Percentiles rank a stretch among this genome's conserved stretches.
Conservation (phyloP, 1,284 basidiomycete genomes). For the Stygiomarasmius scandens region DNA sequence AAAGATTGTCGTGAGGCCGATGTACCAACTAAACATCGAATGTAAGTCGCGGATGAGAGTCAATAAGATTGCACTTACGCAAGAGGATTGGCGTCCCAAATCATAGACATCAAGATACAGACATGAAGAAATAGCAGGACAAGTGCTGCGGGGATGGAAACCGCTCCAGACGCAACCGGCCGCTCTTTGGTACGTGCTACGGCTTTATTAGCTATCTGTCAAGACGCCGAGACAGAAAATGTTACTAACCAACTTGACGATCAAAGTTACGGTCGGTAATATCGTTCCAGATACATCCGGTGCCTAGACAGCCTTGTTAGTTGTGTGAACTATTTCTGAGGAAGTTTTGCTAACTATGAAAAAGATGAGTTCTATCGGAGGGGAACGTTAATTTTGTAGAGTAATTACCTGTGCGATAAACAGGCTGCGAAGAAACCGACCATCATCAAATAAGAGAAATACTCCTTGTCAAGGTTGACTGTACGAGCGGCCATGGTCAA, state of each 20-base stretch:
- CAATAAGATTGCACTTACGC: constrained; percentile 1
- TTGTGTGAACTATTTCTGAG: too few species aligned
- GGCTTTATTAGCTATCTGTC: too few species aligned
- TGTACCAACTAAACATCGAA: constrained; percentile 37
- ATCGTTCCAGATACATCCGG: constrained; percentile 56
- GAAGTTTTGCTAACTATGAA: too few species aligned
- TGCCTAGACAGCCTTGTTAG: too few species aligned
- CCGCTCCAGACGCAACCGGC: constrained; percentile 2
- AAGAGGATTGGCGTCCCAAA: neutral
- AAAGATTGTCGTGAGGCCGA: constrained; percentile 36
- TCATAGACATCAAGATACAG: neutral
- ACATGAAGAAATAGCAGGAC: neutral
- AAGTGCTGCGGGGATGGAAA: constrained; percentile 4
- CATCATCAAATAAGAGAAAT: too few species aligned
- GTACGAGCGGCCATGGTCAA: too few species aligned
- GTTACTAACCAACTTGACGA: constrained; percentile 44
- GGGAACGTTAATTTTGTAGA: too few species aligned
- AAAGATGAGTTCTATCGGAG: too few species aligned
- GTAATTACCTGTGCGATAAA: too few species aligned
- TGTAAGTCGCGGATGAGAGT: neutral
- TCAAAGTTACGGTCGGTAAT: constrained; percentile 56
- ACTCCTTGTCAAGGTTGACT: too few species aligned
- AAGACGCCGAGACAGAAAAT: neutral
- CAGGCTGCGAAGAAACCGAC: too few species aligned
- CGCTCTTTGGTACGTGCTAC: constrained; percentile 8